Conservation (phyloP, 2,329 filamentous ascomycete species). For the Claviceps spartinae region DNA sequence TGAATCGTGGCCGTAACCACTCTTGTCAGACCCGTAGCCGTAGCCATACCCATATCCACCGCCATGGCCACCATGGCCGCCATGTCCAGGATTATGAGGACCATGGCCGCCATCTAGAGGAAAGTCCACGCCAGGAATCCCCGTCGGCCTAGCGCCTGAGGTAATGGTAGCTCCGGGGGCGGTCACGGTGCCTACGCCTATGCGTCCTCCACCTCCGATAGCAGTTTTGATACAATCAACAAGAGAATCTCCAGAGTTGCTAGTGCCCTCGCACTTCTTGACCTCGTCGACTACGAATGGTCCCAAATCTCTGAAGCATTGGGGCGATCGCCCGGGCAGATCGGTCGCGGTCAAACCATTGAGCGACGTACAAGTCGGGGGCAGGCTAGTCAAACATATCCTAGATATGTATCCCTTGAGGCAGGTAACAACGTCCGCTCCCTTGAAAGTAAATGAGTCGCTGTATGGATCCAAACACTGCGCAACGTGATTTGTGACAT, state of each 20-base stretch:
- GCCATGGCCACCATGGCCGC: too few relatives aligned
- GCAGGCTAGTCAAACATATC: conserved; percentile 6
- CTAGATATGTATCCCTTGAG: background rate
- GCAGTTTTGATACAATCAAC: background rate
- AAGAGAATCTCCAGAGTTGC: background rate
- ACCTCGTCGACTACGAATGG: background rate
- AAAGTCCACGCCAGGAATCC: background rate
- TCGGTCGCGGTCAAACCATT: background rate
- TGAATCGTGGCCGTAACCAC: background rate
- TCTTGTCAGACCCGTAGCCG: too few relatives aligned
- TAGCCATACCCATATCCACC: too few relatives aligned
- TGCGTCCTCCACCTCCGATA: background rate
- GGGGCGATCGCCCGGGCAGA: background rate
- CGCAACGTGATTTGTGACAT: background rate
- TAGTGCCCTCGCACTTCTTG: background rate
- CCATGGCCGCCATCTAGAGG: too few relatives aligned
- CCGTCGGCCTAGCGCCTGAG: too few relatives aligned
- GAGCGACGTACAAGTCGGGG: conserved; percentile 4
- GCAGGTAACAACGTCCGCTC: conserved; percentile 3
- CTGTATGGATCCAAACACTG: conserved; percentile 2
- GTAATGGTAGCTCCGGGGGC: too few relatives aligned
- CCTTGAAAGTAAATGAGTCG: background rate
- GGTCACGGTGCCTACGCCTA: background rate
- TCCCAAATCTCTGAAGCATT: conserved; percentile 6
- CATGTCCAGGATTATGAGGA: too few relatives aligned